Base-by-base conservation (phyloP, 2,329 filamentous ascomycete species). In the Calonectria pauciramosa region DNA sequence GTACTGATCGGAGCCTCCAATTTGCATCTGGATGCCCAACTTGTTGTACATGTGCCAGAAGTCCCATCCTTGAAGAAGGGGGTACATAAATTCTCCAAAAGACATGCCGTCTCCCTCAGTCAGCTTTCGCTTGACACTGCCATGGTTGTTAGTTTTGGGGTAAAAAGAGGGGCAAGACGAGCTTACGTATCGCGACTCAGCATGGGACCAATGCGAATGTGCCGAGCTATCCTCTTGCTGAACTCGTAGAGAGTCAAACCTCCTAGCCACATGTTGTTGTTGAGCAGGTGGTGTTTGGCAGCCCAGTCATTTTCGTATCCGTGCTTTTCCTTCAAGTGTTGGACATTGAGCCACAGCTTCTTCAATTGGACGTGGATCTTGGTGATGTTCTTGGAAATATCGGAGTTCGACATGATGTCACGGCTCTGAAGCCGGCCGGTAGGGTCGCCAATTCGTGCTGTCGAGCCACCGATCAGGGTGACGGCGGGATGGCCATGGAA, bases 1-100 rank as follows among this genome's bases (percentile, higher is more conserved):
- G 83, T 94, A 99, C 86, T 99, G 97, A 83, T 99, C 97, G 9
- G 96, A 96, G 49, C 97, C 97, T 72, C 97, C 97, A 68, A 99
- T 95, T 86, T 99, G 96, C 83, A 99, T 91, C 82, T 96, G 93
- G 13, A 96, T 89, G 63, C 90, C 90, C 30, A 89, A 88, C 60
- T 91, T 89, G 75, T 80, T 84, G 85, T 94, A 97, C 86, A 99
- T 90, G 79, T 94, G 90, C 95, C 95, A 99, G 91, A 96, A 99
- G 84, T 99, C 97, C 94, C 96, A 99, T 28, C 94, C 96, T 84
- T 99, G 97, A 80, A 99, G 91, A 20, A 99, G 86, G 1, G 97
- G 97, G 82, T 99, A 99, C 52, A 93, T 91, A 84, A 99, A 98
- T 83, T 99, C 97, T 44, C 95, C 93, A 80, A 97, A 94, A 0